phyloP scores from a whole-genome alignment of 768 basidiomycete species.

The Erythrobasidium yunnanense region DNA sequence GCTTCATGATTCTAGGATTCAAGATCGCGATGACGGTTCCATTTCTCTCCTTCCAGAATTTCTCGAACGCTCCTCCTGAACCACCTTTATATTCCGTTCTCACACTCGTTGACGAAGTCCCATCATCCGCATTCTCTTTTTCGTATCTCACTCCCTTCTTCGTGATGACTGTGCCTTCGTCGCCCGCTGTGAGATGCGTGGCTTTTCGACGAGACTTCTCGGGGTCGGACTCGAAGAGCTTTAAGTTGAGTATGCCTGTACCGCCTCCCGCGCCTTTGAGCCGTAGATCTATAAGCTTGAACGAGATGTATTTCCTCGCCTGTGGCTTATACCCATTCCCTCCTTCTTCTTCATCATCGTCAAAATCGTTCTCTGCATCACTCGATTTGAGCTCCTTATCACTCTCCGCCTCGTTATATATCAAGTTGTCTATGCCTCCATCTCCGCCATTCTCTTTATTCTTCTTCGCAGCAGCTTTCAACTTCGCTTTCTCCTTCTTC shows the following conservation, averaged over 20 bases:
- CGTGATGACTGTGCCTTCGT: constrained; percentile 31
- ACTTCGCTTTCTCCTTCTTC: constrained; percentile 34
- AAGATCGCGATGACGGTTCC: constrained; percentile 83
- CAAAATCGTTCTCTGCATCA: neutral
- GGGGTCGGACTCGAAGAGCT: constrained; percentile 79
- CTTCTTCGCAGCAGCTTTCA: constrained; percentile 35
- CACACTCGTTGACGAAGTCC: too few species aligned
- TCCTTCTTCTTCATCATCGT: constrained; percentile 4
- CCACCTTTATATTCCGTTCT: constrained; percentile 75
- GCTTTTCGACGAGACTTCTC: constrained; percentile 31
- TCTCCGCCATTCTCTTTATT: constrained; percentile 37
- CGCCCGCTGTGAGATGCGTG: constrained; percentile 6
- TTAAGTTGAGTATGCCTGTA: constrained; percentile 67
- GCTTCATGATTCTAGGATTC: constrained; percentile 76
- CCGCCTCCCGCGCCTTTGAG: constrained; percentile 58
- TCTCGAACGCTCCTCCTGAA: constrained; percentile 83
- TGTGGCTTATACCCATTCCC: constrained; percentile 41
- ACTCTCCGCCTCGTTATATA: constrained; percentile 2
- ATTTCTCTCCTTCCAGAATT: constrained; percentile 68
- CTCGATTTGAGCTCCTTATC: constrained; percentile 26
- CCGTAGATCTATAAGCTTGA: constrained; percentile 75
- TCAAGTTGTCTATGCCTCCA: neutral
- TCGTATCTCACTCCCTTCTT: too few species aligned
- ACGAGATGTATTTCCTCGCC: constrained; percentile 72
- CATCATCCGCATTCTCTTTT: too few species aligned